Base-by-base conservation (phyloP, 2,329 filamentous ascomycete species). In the Cercospora sp. region DNA sequence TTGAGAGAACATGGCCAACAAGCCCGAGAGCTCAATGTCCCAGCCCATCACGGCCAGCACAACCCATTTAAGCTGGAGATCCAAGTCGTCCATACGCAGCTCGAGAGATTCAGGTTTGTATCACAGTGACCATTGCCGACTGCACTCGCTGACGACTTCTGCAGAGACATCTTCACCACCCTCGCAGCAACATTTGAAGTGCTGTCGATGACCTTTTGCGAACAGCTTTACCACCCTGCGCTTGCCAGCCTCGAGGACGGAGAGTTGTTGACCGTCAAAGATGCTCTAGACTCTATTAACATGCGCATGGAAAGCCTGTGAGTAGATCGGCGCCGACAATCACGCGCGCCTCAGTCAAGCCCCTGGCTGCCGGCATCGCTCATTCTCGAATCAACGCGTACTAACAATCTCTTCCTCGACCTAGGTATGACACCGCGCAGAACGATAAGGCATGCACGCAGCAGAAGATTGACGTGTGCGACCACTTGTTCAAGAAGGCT, bases 11-110 rank as follows among this genome's bases (percentile, higher is more conserved):
- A 13, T 18, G 30, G 55, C 32, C 28, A 59, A 7, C 55, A 59
- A 37, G 55, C 55, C 24, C 28, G 55, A 59, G 28, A 18, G n/a
- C 28, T 59, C 30, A 59, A 59, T 37, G 55, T 59, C 55, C 55
- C 55, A 10, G 28, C 28, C 55, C 55, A 59, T 37, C 55, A 59
- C 18, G 55, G 55, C 55, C 30, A 59, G 55, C 55, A 59, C 55
- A 59, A 59, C 55, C 55, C 55, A 16, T 59, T 59, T n/a, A 59
- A 59, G 32, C 32, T 59, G 55, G 55, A 59, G 32, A 59, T 59
- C 28, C 55, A 59, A 37, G 55, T 59, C 30, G 55, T 59, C 9
- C 55, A 59, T 12, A 59, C 55, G 18, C 55, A 59, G 32, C 55
- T 59, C 55, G 55, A 59, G 30, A 18, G 32, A 18, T 59, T 59